Evolutionary conservation across 2,329 filamentous ascomycete genomes (phyloP), one percentile per base, ranked within the genome.

Genomic region (Emergomyces pasteurianus): DNA sequence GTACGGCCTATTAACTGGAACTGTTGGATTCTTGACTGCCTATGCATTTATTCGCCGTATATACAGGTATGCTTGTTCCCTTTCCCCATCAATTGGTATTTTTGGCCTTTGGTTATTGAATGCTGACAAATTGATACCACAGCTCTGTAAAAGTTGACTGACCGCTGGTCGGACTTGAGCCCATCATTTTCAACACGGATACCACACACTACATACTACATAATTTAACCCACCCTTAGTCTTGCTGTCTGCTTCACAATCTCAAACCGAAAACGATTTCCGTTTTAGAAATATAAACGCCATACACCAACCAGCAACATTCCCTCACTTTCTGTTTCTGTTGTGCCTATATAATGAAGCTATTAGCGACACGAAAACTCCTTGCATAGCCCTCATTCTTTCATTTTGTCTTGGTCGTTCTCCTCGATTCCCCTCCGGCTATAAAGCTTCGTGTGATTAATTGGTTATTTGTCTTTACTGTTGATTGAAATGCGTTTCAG

Each of bases 31-130:
- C 73, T 73, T 95, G 74, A 86, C 88, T 47, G 87, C 89, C 6
- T 95, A 94, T 76, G 83, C 86, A 1, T 95, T 95, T 78, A 84
- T 95, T 60, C 80, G 89, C 70, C 83, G 86, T 71, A 91, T 96
- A 69, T 95, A 94, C 72, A 84, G 84, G 85, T 89, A 72, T 77
- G 77, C 61, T 38, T 43, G 77, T 61, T 38, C 43, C 50, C 38
- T 60, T 31, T 28, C 26, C 46, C 46, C 23, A 3, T 2, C 1
- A 5, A 6, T 3, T 16, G 12, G 18, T 8, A 16, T 40, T 49
- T n/a, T 5, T n/a, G n/a, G 10, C 21, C 38, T 36, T 16, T 28
- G 21, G 26, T 23, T 38, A 36, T 23, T 10, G 3, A 23, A 18
- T 49, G 52, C 50, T 60, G 49, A 60, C 38, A 16, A 16, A 36